Percentiles rank a stretch among this genome's conserved stretches.
phyloP scores from a whole-genome alignment of 768 basidiomycete genomes.

The Asterophora parasitica region DNA sequence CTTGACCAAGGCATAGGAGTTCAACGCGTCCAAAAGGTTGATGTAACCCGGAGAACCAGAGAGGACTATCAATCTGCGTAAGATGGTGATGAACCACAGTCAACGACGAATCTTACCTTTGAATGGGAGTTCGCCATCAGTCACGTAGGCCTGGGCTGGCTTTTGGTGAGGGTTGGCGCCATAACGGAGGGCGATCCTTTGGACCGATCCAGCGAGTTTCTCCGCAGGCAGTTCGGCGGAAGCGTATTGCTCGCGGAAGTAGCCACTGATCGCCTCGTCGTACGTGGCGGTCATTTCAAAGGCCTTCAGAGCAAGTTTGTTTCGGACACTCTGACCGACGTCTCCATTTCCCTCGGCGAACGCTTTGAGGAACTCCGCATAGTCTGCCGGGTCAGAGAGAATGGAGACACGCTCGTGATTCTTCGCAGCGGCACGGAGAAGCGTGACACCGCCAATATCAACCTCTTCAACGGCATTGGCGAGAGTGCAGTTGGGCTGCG shows the following conservation, averaged over 20 bases:
- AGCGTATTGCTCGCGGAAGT: constrained; percentile 95
- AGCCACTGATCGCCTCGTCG: constrained; percentile 92
- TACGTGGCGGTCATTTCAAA: constrained; percentile 96
- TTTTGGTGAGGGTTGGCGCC: constrained; percentile 99
- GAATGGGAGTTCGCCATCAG: constrained; percentile 87
- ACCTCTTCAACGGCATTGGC: constrained; percentile 95
- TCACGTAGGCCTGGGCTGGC: constrained; percentile 94
- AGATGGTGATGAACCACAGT: not conserved
- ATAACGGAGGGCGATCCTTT: constrained; percentile 84
- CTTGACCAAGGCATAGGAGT: constrained; percentile 93
- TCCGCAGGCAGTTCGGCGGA: constrained; percentile 66
- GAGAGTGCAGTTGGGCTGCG: constrained; percentile 84
- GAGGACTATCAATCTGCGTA: constrained; percentile 50
- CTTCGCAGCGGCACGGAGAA: constrained; percentile 96
- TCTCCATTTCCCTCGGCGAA: constrained; percentile 74
- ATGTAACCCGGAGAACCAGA: constrained; percentile 97
- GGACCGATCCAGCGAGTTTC: constrained; percentile 62
- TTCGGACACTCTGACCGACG: constrained; percentile 65
- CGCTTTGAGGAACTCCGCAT: constrained; percentile 71
- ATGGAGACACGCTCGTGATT: constrained; percentile 93
- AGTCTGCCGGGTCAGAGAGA: constrained; percentile 86
- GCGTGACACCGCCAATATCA: constrained; percentile 97
- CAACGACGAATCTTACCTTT: constrained; percentile 51
- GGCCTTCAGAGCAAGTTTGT: constrained; percentile 88
- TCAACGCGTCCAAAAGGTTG: constrained; percentile 95